Conservation (phyloP, 208 protist species). For the Trichomonas tenax region DNA sequence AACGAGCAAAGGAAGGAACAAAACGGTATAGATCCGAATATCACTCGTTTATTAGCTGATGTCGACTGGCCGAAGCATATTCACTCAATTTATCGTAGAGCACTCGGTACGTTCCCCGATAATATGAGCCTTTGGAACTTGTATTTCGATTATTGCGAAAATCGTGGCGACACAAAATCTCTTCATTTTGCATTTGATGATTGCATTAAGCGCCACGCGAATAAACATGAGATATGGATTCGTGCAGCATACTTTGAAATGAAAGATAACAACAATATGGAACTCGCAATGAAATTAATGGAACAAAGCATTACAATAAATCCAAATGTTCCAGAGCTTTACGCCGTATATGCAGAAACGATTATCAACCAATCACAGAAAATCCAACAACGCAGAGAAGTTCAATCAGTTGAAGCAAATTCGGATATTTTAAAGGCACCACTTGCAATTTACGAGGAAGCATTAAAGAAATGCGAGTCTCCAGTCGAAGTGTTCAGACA, state of each 20-base stretch:
- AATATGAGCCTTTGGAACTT: not conserved
- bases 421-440: not conserved
- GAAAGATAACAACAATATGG: not conserved
- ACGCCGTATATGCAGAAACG: not conserved
- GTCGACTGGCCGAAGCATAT: not conserved
- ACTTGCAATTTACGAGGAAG: not conserved
- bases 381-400: not conserved
- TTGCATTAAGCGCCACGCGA: not conserved
- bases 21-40: slow-evolving; percentile 2
- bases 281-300: not conserved
- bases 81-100: not conserved
- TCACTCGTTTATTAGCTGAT: not conserved
- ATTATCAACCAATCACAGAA: not conserved
- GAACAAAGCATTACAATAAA: not conserved
- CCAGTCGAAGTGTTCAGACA: not conserved
- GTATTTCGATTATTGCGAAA: not conserved
- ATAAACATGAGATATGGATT: not conserved
- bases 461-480: not conserved
- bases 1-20: not conserved
- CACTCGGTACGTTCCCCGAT: not conserved
- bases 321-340: not conserved
- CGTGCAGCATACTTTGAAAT: not conserved
- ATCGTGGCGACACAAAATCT: not conserved
- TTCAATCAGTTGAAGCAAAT: not conserved
- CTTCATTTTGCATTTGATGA: not conserved